A percentile compares a stretch with the other conserved stretches of the same genome.
Conservation (phyloP, 371 early-diverging fungal species). For the Choanephora cucurbitarum region DNA sequence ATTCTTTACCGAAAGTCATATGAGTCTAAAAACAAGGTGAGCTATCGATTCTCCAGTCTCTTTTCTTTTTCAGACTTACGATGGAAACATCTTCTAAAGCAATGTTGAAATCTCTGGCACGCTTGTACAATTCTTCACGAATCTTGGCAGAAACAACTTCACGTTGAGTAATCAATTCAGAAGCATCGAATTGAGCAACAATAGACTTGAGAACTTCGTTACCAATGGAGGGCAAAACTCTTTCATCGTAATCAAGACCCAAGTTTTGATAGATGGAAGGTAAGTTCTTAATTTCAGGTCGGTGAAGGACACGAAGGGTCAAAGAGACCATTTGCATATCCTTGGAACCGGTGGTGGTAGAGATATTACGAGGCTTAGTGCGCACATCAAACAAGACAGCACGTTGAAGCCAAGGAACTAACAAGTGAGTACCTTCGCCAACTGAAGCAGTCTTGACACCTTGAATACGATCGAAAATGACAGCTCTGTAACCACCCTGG, state of each 20-base stretch:
- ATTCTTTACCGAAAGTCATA: conserved; percentile 94
- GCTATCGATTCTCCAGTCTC: too few species aligned
- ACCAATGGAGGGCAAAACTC: conserved; percentile 97
- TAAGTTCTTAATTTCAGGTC: conserved; percentile 79
- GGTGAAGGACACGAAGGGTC: conserved; percentile 94
- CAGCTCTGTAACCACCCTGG: conserved; percentile 97
- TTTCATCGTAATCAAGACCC: conserved; percentile 96
- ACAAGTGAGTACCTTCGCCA: conserved; percentile 97
- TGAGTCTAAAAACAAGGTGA: conserved; percentile 61
- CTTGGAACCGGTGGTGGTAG: conserved; percentile 98
- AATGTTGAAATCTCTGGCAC: conserved; percentile 90
- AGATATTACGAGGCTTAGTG: conserved; percentile 96
- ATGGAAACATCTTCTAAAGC: conserved; percentile 97
- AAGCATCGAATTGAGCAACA: conserved; percentile 98
- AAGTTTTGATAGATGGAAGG: conserved; percentile 90
- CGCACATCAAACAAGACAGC: conserved; percentile 96
- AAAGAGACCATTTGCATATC: conserved; percentile 99
- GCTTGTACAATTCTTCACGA: conserved; percentile 85
- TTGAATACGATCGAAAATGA: conserved; percentile 94
- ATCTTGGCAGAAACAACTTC: conserved; percentile 89
- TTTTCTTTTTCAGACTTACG: neutral
- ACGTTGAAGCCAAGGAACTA: conserved; percentile 95
- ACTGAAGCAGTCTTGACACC: conserved; percentile 87
- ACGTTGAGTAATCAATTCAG: conserved; percentile 98
- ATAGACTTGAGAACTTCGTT: conserved; percentile 98